Base-by-base conservation (phyloP, 177 flowering plant species). In the Vitis hybrid region DNA sequence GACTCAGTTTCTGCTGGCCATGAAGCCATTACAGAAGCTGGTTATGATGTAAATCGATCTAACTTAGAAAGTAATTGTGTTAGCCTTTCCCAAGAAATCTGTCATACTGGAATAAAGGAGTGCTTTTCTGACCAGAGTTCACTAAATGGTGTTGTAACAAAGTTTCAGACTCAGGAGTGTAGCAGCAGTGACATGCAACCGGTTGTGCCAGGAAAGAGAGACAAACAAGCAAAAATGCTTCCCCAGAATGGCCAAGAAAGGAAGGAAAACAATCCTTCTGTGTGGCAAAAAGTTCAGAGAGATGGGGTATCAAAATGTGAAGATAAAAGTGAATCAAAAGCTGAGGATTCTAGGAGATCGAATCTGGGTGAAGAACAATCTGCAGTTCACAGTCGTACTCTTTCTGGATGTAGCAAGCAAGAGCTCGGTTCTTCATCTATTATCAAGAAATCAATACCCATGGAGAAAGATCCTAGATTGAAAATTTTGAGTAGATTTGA, bases 361-460 rank as follows among this genome's bases (percentile, higher is more conserved):
- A 80, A 78, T 58, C 49, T 63, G 62, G 65, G 48, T 60, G 64
- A 63, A 60, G 77, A 61, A 51, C 74, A n/a, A 16, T 51, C 75
- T 73, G 73, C 68, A 55, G 65, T 69, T 26, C 70, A 21, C 68
- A 52, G 72, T 71, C 78, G 61, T 67, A 72, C 73, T 69, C 45
- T 45, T 67, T 58, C 64, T 3, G 80, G 75, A 22, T 31, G 6
- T 60, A 61, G 74, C 60, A 77, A 70, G 72, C 82, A 77, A 64
- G 83, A 72, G 69, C 57, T 57, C 59, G 58, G 48, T 75, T 77
- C 77, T 72, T 75, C 78, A 62, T 74, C 83, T 18, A n/a, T 64
- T 56, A 19, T 69, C 67, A 81, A 82, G 80, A 87, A 79, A 77
- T 80, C 85, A 89, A 67, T 86, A 15, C 86, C 89, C 64, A 71